Evolutionary conservation across 768 basidiomycete genomes (phyloP).

Genomic region (Suillus decipiens): DNA sequence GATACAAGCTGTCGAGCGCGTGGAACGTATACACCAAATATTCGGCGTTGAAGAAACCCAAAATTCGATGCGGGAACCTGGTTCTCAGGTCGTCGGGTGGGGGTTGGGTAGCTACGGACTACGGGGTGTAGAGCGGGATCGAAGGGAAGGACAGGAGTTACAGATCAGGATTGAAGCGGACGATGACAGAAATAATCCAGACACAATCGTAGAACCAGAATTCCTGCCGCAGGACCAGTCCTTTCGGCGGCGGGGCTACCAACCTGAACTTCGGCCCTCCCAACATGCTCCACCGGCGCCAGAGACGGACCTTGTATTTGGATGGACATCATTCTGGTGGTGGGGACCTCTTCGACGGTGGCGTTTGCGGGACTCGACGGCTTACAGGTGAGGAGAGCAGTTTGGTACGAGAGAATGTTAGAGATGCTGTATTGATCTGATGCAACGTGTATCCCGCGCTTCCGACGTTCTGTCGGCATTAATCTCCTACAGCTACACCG

Average conservation of each 20-base stretch:
- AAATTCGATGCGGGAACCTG: constrained; percentile 26
- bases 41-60: constrained; percentile 41
- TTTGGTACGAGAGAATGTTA: neutral
- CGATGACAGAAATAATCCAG: constrained; percentile 17
- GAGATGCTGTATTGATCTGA: constrained; percentile 1
- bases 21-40: constrained; percentile 64
- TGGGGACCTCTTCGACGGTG: constrained; percentile 77
- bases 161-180: constrained; percentile 24
- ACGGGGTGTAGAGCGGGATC: constrained; percentile 36
- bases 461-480: neutral
- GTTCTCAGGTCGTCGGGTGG: constrained; percentile 54
- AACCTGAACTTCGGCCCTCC: constrained; percentile 8
- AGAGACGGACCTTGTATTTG: constrained; percentile 11
- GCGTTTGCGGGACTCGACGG: constrained; percentile 77
- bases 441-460: neutral
- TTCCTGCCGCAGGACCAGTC: constrained; percentile 17
- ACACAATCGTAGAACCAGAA: constrained; percentile 13
- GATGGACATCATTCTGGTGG: constrained; percentile 63
- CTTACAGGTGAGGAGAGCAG: constrained; percentile 43
- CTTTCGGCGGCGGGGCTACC: constrained; percentile 11
- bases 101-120: constrained; percentile 71
- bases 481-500: neutral
- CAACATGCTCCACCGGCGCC: constrained; percentile 12
- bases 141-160: constrained; percentile 18
- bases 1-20: constrained; percentile 68